Evolutionary conservation across 306 rosid species (phyloP).

Genomic region (Rosa lucieae): DNA sequence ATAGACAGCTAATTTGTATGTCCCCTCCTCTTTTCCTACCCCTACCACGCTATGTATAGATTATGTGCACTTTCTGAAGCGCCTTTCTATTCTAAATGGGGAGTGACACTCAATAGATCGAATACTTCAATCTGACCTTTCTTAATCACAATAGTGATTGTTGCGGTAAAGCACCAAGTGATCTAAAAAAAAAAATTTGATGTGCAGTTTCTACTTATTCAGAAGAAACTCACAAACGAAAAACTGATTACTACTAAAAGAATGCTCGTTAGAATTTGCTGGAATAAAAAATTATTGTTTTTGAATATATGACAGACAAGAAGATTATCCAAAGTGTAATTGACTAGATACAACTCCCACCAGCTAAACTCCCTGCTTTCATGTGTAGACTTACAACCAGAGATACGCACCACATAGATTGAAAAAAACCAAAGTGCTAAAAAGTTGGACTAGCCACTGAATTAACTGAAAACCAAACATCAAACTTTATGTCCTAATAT

Average conservation of each 20-base stretch:
- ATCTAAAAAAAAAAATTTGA: neutral
- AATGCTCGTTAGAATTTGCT: neutral
- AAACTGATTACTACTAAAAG: neutral
- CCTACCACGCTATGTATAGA: neutral
- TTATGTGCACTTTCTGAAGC: neutral
- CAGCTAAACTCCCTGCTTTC: neutral
- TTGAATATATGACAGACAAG: neutral
- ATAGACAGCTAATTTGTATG: neutral
- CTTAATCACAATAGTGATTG: neutral
- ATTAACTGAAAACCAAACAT: neutral
- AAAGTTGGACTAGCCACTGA: neutral
- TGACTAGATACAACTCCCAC: neutral
- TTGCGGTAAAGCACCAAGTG: neutral
- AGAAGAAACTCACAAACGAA: neutral
- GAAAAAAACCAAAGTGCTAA: neutral
- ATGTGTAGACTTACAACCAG: neutral
- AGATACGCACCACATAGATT: neutral
- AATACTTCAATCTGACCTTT: neutral
- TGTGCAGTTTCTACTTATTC: no score
- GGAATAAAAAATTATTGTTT: neutral
- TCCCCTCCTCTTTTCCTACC: neutral
- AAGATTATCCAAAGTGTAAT: neutral
- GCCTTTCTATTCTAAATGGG: neutral
- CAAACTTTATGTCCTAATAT: neutral
- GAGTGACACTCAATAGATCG: neutral